Evolutionary conservation across 495 filamentous ascomycete species (phyloP).

Genomic region (Penicillium flavigenum): DNA sequence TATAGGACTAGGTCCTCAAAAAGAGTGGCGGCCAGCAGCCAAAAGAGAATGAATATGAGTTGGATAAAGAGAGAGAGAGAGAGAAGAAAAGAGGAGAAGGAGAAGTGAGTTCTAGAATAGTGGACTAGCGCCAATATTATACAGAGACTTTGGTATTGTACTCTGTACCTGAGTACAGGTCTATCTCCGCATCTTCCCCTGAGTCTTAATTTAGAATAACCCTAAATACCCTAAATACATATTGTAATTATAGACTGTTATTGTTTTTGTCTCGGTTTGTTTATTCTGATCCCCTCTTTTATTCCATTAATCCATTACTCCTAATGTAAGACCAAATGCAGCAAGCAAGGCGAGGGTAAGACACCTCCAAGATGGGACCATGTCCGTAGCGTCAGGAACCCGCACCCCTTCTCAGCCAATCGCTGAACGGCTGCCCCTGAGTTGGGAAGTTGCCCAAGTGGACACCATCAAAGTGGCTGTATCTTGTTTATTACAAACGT

Average conservation of each 20-base stretch:
- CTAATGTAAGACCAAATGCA: constrained; percentile 5
- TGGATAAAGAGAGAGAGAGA: constrained; percentile 19
- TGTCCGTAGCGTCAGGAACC: constrained; percentile 36
- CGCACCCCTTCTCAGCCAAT: constrained; percentile 23
- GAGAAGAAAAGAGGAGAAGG: constrained; percentile 28
- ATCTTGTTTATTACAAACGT: not conserved
- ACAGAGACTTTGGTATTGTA: constrained; percentile 2
- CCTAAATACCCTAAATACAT: too few species aligned
- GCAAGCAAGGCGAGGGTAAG: constrained; percentile 19
- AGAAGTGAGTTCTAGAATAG: constrained; percentile 18
- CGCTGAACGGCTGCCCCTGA: constrained; percentile 23
- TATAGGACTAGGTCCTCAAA: constrained; percentile 28
- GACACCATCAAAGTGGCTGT: constrained; percentile 10
- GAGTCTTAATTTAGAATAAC: constrained; percentile 14
- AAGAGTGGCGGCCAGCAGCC: constrained; percentile 37
- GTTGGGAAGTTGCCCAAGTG: constrained; percentile 4
- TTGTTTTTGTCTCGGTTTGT: not conserved
- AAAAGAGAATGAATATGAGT: constrained; percentile 27
- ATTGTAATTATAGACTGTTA: not conserved
- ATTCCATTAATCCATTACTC: too few species aligned
- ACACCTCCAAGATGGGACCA: not conserved
- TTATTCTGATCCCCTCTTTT: too few species aligned
- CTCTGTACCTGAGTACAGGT: not conserved
- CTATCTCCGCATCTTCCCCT: constrained; percentile 16
- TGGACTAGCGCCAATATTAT: constrained; percentile 6